Percentiles rank a stretch among this genome's conserved stretches.
Evolutionary conservation across 2,329 filamentous ascomycete species (phyloP).

Genomic region (Monosporascus sp.): DNA sequence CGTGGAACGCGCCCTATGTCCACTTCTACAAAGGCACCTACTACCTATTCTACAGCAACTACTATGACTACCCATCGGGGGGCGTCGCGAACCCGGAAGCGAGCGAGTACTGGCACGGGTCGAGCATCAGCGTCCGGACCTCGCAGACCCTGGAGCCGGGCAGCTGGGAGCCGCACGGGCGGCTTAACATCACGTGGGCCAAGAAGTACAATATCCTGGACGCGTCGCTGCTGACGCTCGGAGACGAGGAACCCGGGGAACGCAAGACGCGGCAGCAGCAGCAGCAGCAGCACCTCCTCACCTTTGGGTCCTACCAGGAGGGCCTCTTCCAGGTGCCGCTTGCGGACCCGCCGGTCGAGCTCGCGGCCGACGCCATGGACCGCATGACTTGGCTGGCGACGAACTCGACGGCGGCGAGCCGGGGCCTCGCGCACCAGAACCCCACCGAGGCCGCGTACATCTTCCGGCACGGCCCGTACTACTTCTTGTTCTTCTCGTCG

Average conservation of each 20-base stretch:
- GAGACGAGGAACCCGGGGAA: slow-evolving; percentile 1
- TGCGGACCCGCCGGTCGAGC: slow-evolving; percentile 10
- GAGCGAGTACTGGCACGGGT: slow-evolving; percentile 9
- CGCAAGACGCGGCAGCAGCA: neutral
- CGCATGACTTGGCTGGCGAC: slow-evolving; percentile 13
- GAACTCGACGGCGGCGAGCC: slow-evolving; percentile 11
- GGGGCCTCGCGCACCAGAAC: slow-evolving; percentile 1
- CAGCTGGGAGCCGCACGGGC: slow-evolving; percentile 13
- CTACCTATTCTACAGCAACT: slow-evolving; percentile 19
- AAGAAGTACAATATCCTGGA: slow-evolving; percentile 19
- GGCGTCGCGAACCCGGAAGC: slow-evolving; percentile 13
- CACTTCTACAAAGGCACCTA: slow-evolving; percentile 15
- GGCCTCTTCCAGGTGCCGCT: slow-evolving; percentile 20
- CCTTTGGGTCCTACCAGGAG: slow-evolving; percentile 20
- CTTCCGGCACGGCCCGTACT: slow-evolving; percentile 12
- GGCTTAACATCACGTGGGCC: slow-evolving; percentile 17
- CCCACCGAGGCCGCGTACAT: slow-evolving; percentile 14
- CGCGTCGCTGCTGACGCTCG: slow-evolving; percentile 11
- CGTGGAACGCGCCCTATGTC: slow-evolving; percentile 14
- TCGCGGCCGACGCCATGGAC: slow-evolving; percentile 8
- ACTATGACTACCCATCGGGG: slow-evolving; percentile 13
- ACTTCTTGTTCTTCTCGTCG: slow-evolving; percentile 19
- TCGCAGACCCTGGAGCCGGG: slow-evolving; percentile 15
- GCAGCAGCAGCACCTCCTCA: slow-evolving; percentile 9
- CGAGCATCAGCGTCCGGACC: slow-evolving; percentile 11